Conservation (phyloP, 2,329 filamentous ascomycete species). For the Neofusicoccum parvum region DNA sequence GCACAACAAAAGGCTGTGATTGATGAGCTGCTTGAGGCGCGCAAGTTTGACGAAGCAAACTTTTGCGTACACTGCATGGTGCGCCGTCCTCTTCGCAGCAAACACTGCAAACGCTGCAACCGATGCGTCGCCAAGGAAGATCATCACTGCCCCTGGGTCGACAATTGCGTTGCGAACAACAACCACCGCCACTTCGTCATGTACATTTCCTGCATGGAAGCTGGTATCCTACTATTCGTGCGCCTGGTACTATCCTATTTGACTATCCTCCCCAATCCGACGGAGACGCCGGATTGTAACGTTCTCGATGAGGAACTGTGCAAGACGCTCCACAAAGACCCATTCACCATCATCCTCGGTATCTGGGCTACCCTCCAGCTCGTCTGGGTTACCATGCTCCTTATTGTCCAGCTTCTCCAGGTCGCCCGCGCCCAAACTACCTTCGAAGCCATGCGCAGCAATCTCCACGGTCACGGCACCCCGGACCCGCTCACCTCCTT, state of each 20-base stretch:
- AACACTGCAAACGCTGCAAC: constrained; percentile 89
- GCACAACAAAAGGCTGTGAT: constrained; percentile 89
- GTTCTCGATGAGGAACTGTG: constrained; percentile 76
- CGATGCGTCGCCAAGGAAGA: constrained; percentile 96
- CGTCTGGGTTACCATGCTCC: constrained; percentile 95
- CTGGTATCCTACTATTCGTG: constrained; percentile 74
- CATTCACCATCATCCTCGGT: constrained; percentile 78
- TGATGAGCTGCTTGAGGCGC: constrained; percentile 78
- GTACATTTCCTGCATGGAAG: constrained; percentile 77
- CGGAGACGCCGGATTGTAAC: constrained; percentile 57
- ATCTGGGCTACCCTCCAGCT: constrained; percentile 84
- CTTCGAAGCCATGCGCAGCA: constrained; percentile 91
- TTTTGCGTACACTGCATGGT: constrained; percentile 97
- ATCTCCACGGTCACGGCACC: constrained; percentile 60
- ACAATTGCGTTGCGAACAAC: constrained; percentile 94
- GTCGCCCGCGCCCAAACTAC: constrained; percentile 92
- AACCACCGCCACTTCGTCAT: constrained; percentile 95
- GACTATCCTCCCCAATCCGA: constrained; percentile 56
- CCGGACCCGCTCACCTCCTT: constrained; percentile 68
- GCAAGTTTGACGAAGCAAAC: constrained; percentile 91
- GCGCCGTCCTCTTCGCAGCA: constrained; percentile 86
- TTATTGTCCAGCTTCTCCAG: constrained; percentile 91
- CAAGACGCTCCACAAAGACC: constrained; percentile 74
- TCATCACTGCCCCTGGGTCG: constrained; percentile 97
- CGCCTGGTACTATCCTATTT: constrained; percentile 63